Base-by-base conservation (phyloP, 2,329 filamentous ascomycete species). In the Penicillium sp. region DNA sequence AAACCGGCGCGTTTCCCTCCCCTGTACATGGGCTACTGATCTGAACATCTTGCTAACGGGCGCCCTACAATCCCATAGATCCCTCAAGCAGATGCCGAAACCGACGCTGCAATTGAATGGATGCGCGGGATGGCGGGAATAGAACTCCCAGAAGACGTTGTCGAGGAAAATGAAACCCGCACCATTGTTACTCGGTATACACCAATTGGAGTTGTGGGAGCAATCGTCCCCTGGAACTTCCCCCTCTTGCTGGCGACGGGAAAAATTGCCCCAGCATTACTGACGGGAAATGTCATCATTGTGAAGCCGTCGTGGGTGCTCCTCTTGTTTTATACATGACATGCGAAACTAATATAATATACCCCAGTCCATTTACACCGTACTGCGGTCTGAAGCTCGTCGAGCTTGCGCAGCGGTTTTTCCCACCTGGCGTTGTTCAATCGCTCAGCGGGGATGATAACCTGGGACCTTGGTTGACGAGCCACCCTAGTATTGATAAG, bases 161-260 rank as follows among this genome's bases (percentile, higher is more conserved):
- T 82, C 58, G 75, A 77, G 65, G 82, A 84, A 48, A 77, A 80
- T 62, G 78, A 78, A 29, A 72, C 67, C 17, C 51, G 49, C n/a
- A 51, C 65, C 13, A 56, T 73, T 7, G 63, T 67, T 13, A 60
- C 65, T 38, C 66, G 69, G 56, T 74, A 74, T 52, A 73, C 69
- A 2, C 75, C 76, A 4, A 58, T 75, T 3, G 74, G 75, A 15
- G 70, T 77, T 7, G 65, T 81, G 2, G 84, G 76, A 15, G 85
- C 81, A 61, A 86, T 87, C 67, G 81, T 81, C 44, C 84, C 85
- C 0, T 87, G 85, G 85, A 88, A 88, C 72, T 87, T 71, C 58
- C 74, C 77, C 8, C 46, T 77, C 21, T 54, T 72, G 29, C 66
- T 77, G 2, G 75, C 78, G 19, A 78, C 78, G 57, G 75, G 82